phyloP scores from a whole-genome alignment of 2,329 filamentous ascomycete species.

The Taxawa tesnikishii region DNA sequence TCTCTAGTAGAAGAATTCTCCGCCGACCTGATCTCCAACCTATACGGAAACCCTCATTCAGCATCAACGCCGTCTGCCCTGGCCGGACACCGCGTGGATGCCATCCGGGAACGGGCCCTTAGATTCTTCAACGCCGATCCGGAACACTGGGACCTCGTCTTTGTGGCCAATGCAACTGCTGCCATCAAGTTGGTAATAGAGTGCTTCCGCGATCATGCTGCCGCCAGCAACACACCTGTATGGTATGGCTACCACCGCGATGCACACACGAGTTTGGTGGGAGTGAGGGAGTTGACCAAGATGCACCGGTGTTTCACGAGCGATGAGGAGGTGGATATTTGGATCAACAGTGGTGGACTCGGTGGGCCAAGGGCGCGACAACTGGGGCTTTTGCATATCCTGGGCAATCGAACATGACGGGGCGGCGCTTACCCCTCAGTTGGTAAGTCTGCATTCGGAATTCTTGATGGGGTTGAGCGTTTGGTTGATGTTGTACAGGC shows the following conservation, averaged over 20 bases:
- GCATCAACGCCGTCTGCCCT: conserved; percentile 69
- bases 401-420: conserved; percentile 89
- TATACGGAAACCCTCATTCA: conserved; percentile 90
- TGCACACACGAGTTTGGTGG: conserved; percentile 77
- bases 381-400: conserved; percentile 60
- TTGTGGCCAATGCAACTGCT: conserved; percentile 85
- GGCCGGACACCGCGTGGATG: conserved; percentile 62
- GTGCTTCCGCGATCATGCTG: conserved; percentile 52
- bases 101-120: conserved; percentile 58
- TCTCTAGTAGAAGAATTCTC: conserved; percentile 72
- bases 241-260: conserved; percentile 74
- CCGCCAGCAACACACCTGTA: conserved; percentile 44
- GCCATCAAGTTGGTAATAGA: conserved; percentile 81
- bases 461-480: conserved; percentile 4
- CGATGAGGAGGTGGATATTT: conserved; percentile 51
- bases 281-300: conserved; percentile 57
- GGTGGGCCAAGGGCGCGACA: conserved; percentile 16
- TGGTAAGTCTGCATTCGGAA: conserved; percentile 44
- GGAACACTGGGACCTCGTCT: conserved; percentile 72
- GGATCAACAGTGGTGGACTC: conserved; percentile 39
- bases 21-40: conserved; percentile 60
- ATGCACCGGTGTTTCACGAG: conserved; percentile 53
- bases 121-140: conserved; percentile 73
- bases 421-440: conserved; percentile 55
- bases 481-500: conserved; percentile 7